Conservation (phyloP, 306 rosid genomes). For the Sechiopsis laciniata region DNA sequence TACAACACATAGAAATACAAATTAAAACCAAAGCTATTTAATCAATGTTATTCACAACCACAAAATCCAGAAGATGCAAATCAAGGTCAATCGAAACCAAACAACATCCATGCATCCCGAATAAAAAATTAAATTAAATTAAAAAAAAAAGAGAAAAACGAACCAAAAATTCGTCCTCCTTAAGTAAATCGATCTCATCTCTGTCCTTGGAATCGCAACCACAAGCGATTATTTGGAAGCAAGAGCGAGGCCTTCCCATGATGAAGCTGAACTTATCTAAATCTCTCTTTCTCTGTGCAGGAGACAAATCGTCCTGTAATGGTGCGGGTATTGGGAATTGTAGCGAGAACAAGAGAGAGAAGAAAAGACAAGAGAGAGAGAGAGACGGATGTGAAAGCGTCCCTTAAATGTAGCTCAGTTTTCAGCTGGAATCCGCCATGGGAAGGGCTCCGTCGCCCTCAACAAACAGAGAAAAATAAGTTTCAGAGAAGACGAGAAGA, state of each 20-base stretch:
- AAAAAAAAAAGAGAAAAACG: background rate
- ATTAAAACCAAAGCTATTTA: background rate
- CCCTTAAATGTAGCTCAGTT: conserved; percentile 41
- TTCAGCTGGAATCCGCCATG: conserved; percentile 50
- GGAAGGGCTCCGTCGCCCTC: conserved; percentile 30
- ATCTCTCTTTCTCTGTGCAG: conserved; percentile 18
- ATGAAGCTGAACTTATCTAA: conserved; percentile 14
- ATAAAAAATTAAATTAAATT: too few relatives aligned
- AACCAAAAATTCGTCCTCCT: conserved; percentile 31
- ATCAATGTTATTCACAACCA: background rate
- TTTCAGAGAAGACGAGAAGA: conserved; percentile 16
- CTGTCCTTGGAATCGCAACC: conserved; percentile 51
- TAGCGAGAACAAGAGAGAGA: conserved; percentile 13
- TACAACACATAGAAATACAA: background rate
- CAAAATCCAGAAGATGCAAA: background rate
- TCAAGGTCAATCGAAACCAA: background rate
- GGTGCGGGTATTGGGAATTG: conserved; percentile 50
- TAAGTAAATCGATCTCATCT: conserved; percentile 41
- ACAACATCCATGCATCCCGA: background rate
- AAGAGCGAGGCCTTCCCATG: conserved; percentile 68
- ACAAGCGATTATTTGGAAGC: conserved; percentile 75
- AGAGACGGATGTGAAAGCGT: conserved; percentile 56
- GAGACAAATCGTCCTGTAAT: conserved; percentile 28
- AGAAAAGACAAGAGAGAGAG: conserved; percentile 14
- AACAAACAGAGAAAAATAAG: conserved; percentile 20